Evolutionary conservation across 2,329 filamentous ascomycete species (phyloP).

Genomic region (Penicillium sp.): DNA sequence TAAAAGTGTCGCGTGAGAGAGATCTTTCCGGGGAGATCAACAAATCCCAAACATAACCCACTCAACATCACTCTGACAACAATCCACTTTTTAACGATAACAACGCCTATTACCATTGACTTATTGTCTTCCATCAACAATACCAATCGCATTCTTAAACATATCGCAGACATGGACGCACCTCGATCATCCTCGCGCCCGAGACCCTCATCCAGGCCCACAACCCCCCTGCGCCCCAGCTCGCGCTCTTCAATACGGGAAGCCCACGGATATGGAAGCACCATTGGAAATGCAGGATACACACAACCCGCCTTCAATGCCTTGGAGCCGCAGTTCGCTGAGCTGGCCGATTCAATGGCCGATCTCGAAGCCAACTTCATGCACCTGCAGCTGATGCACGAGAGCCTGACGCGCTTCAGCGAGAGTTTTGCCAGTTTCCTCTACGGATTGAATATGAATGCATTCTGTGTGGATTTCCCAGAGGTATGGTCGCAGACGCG

Average conservation of each 20-base stretch:
- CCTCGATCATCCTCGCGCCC: slow-evolving; percentile 60
- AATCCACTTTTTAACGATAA: neutral
- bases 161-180: slow-evolving; percentile 28
- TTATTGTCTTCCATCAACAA: neutral
- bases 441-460: slow-evolving; percentile 98
- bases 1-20: neutral
- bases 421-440: slow-evolving; percentile 95
- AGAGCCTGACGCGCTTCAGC: slow-evolving; percentile 86
- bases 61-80: neutral
- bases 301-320: slow-evolving; percentile 66
- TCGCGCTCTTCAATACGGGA: slow-evolving; percentile 87
- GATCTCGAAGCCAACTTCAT: slow-evolving; percentile 97
- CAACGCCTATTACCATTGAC: neutral
- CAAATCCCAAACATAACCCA: neutral
- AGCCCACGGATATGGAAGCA: slow-evolving; percentile 56
- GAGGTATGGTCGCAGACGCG: slow-evolving; percentile 58
- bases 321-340: slow-evolving; percentile 87
- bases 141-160: neutral
- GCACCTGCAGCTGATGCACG: slow-evolving; percentile 95
- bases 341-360: slow-evolving; percentile 89
- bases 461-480: slow-evolving; percentile 95
- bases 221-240: slow-evolving; percentile 84
- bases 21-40: slow-evolving; percentile 2
- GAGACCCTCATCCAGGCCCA: slow-evolving; percentile 69
- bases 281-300: slow-evolving; percentile 34